Evolutionary conservation across 2,329 filamentous ascomycete genomes (phyloP), one percentile per base, ranked within the genome.

Genomic region (Sporothrix pallida): DNA sequence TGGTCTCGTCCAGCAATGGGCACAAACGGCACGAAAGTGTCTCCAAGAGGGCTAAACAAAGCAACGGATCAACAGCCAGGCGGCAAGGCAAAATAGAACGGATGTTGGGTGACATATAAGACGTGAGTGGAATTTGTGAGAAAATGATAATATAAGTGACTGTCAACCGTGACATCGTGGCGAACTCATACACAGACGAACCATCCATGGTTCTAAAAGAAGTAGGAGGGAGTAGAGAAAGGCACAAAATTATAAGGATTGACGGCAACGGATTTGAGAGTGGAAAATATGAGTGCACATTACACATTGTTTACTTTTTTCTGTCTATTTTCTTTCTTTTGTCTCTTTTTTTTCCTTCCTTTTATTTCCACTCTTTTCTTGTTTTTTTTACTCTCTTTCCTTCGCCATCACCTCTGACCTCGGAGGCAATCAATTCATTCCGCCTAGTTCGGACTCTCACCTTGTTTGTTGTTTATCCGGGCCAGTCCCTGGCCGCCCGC

Each of bases 51-150:
- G 60, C 31, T 44, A 63, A 63, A 44, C 60, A 63, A 63, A 44
- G 31, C 60, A 63, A 63, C 60, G 31, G 31, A 44, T 12, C 17
- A 9, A 63, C 3, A 17, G 42, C 60, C 4, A 63, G 37, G 60
- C 60, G 60, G 60, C 60, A 63, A 63, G 60, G 60, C 60, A 63
- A 63, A 63, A 63, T 63, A 63, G 17, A 44, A 20, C 37, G 60
- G 60, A 63, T 6, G 60, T 44, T 63, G 60, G 60, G 58, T 26
- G 60, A 37, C 60, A 58, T 31, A 15, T 10, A 12, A 44, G 31
- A 20, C 44, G 42, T 44, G 37, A 31, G 56, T 17, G 12, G 9
- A 31, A 58, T 15, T 31, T 31, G 31, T 13, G 26, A 31, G 9
- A 6, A 6, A 4, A 26, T 56, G 52, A 48, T 48, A 17, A 48